These are phyloP conservation scores for Coemansia guatemalensis DNA, from an alignment of 192 early-diverging fungal species.

Conservation along the genomic window DNA sequence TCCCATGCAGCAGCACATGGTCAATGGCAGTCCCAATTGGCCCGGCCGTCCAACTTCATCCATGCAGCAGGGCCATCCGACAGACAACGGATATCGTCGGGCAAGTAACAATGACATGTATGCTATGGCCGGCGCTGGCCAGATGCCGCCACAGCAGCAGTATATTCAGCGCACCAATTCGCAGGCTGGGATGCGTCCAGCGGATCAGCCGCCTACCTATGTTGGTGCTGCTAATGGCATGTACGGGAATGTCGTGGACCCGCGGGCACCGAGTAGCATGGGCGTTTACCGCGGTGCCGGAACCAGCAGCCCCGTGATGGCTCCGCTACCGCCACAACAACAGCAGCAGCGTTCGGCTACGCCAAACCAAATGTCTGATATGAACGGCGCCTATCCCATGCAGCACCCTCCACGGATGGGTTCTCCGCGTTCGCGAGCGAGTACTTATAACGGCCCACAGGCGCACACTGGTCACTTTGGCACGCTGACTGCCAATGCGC, in stretches of 20 bases:
- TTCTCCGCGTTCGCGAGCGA: constrained; percentile 36
- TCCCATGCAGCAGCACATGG: constrained; percentile 15
- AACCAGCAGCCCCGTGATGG: constrained; percentile 13
- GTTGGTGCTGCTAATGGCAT: not conserved
- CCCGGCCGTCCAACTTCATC: constrained; percentile 42
- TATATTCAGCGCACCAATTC: constrained; percentile 28
- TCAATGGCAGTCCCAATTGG: constrained; percentile 18
- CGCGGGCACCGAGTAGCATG: constrained; percentile 27
- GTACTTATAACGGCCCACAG: constrained; percentile 31
- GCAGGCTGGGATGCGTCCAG: constrained; percentile 16
- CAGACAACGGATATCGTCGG: constrained; percentile 29
- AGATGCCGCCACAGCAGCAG: constrained; percentile 16
- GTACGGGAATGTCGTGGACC: constrained; percentile 10
- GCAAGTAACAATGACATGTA: constrained; percentile 54
- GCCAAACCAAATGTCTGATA: constrained; percentile 19
- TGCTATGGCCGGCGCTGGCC: constrained; percentile 10
- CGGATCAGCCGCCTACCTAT: constrained; percentile 1
- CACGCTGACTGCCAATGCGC: constrained; percentile 35
- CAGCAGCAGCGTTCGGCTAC: constrained; percentile 20
- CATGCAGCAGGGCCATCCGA: constrained; percentile 31
- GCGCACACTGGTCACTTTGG: constrained; percentile 40
- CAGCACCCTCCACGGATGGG: constrained; percentile 24
- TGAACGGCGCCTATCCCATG: not conserved
- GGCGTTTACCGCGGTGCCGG: constrained; percentile 13
- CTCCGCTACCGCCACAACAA: constrained; percentile 3